Conservation (phyloP, 2,329 filamentous ascomycete genomes). For the Xylaria sp. region DNA sequence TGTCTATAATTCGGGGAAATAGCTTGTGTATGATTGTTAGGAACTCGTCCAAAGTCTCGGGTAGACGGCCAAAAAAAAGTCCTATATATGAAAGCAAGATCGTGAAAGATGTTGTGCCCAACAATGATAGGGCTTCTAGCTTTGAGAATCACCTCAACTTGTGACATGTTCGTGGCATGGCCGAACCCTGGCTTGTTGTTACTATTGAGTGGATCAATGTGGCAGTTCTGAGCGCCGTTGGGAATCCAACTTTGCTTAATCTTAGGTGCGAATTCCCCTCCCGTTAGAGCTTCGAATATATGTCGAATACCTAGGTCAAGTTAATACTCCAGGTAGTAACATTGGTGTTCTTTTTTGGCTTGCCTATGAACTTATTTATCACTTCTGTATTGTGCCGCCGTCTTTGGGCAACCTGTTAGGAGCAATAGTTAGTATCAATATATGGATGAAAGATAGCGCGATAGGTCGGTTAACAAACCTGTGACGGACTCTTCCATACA, state of each 20-base stretch:
- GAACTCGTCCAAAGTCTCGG: constrained; percentile 64
- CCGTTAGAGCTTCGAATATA: constrained; percentile 50
- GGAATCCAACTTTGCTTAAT: background rate
- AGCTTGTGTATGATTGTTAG: constrained; percentile 58
- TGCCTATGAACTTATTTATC: constrained; percentile 1
- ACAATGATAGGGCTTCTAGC: constrained; percentile 57
- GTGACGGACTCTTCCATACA: background rate
- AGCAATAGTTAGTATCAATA: background rate
- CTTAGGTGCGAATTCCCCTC: constrained; percentile 42
- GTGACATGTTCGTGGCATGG: constrained; percentile 23
- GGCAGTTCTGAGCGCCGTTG: background rate
- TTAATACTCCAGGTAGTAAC: background rate
- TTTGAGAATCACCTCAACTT: constrained; percentile 47
- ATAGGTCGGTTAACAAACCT: background rate
- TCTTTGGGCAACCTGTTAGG: background rate
- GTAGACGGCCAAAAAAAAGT: constrained; percentile 68
- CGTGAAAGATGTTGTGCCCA: constrained; percentile 72
- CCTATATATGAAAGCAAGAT: constrained; percentile 71
- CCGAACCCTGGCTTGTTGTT: constrained; percentile 8
- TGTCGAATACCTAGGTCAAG: constrained; percentile 42
- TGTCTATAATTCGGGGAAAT: constrained; percentile 64
- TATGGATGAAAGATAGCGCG: background rate
- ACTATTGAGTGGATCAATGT: background rate
- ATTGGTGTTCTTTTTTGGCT: background rate
- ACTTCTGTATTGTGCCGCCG: background rate